These are phyloP conservation scores for Silene vulgaris DNA, from an alignment of 179 eudicot species.

Conservation along the genomic window DNA sequence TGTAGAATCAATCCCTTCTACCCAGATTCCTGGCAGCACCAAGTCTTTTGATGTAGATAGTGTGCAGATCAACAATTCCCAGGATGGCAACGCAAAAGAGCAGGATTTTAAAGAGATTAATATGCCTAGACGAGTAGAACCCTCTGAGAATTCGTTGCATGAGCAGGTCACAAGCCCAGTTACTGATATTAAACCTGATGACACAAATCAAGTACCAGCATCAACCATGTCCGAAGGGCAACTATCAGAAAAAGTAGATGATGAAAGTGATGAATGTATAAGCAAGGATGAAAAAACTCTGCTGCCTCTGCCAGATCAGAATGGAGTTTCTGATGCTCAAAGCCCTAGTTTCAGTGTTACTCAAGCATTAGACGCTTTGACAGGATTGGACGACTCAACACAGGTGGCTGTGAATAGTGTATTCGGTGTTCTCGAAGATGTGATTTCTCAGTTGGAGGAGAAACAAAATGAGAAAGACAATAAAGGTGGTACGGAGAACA, in stretches of 20 bases:
- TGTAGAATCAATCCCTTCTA: conserved; percentile 24
- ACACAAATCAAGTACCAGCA: conserved; percentile 34
- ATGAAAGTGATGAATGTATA: conserved; percentile 31
- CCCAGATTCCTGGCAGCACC: conserved; percentile 24
- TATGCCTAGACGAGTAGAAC: conserved; percentile 27
- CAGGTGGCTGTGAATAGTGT: conserved; percentile 93
- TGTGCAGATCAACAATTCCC: conserved; percentile 24
- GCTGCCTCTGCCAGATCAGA: conserved; percentile 38
- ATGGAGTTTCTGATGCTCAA: conserved; percentile 26
- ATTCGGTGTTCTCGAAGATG: conserved; percentile 74
- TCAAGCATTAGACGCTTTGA: conserved; percentile 75
- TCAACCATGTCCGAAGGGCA: conserved; percentile 39
- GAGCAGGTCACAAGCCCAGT: conserved; percentile 32
- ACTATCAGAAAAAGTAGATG: conserved; percentile 35
- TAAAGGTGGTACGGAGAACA: conserved; percentile 25
- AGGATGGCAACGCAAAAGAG: conserved; percentile 27
- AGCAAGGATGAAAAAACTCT: conserved; percentile 40
- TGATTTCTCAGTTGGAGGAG: conserved; percentile 75
- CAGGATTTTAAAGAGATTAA: conserved; percentile 30
- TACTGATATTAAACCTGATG: conserved; percentile 26
- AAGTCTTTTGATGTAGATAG: conserved; percentile 28
- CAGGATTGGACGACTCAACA: conserved; percentile 91
- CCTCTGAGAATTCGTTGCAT: conserved; percentile 23
- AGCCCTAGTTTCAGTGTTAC: conserved; percentile 54
- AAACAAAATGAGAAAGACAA: conserved; percentile 32